phyloP scores from a whole-genome alignment of 306 rosid genomes.

The Casuarina glauca region DNA sequence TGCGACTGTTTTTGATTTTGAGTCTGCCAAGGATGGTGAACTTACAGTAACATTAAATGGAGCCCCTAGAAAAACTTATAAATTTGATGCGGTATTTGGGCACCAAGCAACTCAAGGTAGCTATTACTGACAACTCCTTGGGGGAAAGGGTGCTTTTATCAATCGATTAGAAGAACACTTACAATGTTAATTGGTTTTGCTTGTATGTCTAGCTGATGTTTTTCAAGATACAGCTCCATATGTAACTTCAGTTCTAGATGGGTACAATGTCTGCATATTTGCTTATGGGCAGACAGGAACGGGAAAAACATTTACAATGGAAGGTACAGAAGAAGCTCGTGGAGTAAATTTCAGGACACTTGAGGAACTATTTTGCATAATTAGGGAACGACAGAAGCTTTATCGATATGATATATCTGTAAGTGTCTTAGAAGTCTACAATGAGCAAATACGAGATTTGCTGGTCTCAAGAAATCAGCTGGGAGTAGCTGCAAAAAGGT shows the following conservation, averaged over 20 bases:
- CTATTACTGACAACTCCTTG: not conserved
- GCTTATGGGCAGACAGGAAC: constrained; percentile 98
- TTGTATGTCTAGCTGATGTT: constrained; percentile 54
- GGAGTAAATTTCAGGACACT: constrained; percentile 97
- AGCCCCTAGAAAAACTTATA: constrained; percentile 63
- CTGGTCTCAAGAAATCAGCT: constrained; percentile 71
- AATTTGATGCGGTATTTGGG: constrained; percentile 84
- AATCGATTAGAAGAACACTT: not conserved
- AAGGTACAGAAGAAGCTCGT: constrained; percentile 82
- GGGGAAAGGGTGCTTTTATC: not conserved
- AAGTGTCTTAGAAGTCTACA: constrained; percentile 94
- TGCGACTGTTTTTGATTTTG: constrained; percentile 75
- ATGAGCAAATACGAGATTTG: constrained; percentile 94
- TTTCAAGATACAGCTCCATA: constrained; percentile 84
- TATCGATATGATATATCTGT: constrained; percentile 71
- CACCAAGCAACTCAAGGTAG: constrained; percentile 92
- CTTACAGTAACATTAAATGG: constrained; percentile 78
- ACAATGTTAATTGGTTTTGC: constrained; percentile 16
- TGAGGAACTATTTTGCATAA: constrained; percentile 69
- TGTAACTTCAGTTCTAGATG: constrained; percentile 86
- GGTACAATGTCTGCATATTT: constrained; percentile 92
- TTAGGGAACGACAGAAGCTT: constrained; percentile 57
- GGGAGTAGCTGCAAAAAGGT: constrained; percentile 72
- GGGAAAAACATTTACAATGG: constrained; percentile 97
- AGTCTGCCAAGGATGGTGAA: constrained; percentile 82